These are phyloP conservation scores for Fusarium devonianum DNA, from an alignment of 2,329 filamentous ascomycete species.

Conservation along the genomic window DNA sequence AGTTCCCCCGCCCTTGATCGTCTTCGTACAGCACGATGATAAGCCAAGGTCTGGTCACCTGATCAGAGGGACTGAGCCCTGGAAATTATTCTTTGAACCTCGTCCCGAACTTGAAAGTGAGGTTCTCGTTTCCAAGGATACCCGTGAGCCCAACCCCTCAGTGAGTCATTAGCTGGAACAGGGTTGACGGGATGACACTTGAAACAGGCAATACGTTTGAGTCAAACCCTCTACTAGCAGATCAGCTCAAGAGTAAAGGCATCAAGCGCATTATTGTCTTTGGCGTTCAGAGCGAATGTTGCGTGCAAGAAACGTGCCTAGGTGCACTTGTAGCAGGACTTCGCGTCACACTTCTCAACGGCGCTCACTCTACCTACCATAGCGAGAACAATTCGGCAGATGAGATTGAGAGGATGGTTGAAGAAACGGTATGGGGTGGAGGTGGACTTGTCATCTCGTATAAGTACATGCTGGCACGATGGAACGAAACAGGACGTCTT, in stretches of 20 bases:
- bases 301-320: constrained; percentile 20
- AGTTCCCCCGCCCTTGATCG: constrained; percentile 2
- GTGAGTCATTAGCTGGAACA: no score
- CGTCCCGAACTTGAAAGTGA: neutral
- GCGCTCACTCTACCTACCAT: constrained; percentile 25
- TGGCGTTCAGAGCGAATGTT: constrained; percentile 26
- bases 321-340: constrained; percentile 23
- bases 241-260: constrained; percentile 2
- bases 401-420: no score
- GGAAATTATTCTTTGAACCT: constrained; percentile 12
- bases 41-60: constrained; percentile 5
- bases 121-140: constrained; percentile 9
- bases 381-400: neutral
- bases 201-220: constrained; percentile 19
- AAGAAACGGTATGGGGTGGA: no score
- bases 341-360: constrained; percentile 13
- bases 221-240: constrained; percentile 9
- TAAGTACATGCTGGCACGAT: no score
- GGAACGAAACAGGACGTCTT: no score
- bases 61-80: constrained; percentile 11
- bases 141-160: constrained; percentile 12
- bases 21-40: constrained; percentile 28
- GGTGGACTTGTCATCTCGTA: no score
- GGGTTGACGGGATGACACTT: no score
- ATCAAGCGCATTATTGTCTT: constrained; percentile 17